Percentiles rank a stretch among this genome's conserved stretches.
Evolutionary conservation across 345 rosid genomes (phyloP).

Genomic region (Laguncularia racemosa): DNA sequence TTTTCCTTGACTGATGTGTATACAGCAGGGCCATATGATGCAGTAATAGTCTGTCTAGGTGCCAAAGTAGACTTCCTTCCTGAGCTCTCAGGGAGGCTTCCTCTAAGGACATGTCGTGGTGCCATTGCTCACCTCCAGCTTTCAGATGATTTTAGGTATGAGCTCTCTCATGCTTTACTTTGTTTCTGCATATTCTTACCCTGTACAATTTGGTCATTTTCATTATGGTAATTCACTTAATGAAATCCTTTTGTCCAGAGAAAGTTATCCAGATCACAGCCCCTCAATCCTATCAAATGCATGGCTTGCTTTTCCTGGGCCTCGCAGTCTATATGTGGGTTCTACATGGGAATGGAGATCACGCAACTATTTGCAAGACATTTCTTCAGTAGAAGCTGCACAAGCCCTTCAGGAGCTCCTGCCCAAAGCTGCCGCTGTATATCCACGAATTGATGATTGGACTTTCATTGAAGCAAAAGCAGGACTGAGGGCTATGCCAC

Average conservation of each 20-base stretch:
- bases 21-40: slow-evolving; percentile 58
- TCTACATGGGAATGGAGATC: slow-evolving; percentile 96
- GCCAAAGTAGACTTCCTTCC: slow-evolving; percentile 67
- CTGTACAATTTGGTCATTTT: not conserved
- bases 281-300: slow-evolving; percentile 82
- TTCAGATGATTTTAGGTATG: slow-evolving; percentile 39
- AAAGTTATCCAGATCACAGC: slow-evolving; percentile 47
- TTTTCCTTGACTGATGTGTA: slow-evolving; percentile 4
- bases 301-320: slow-evolving; percentile 81
- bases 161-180: slow-evolving; percentile 2
- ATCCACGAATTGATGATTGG: slow-evolving; percentile 67
- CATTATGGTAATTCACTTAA: not conserved
- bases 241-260: slow-evolving; percentile 32
- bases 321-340: slow-evolving; percentile 50
- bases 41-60: slow-evolving; percentile 72
- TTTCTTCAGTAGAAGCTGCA: slow-evolving; percentile 64
- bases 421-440: slow-evolving; percentile 60
- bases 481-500: slow-evolving; percentile 93
- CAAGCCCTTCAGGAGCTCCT: slow-evolving; percentile 67
- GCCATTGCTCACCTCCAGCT: slow-evolving; percentile 63
- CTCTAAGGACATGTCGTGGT: slow-evolving; percentile 87
- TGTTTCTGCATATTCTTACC: not conserved
- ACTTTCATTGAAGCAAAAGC: slow-evolving; percentile 58
- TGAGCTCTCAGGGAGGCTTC: slow-evolving; percentile 75
- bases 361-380: slow-evolving; percentile 49